Base-by-base conservation (phyloP, 2,329 filamentous ascomycete genomes). In the Trichophyton benhamiae region DNA sequence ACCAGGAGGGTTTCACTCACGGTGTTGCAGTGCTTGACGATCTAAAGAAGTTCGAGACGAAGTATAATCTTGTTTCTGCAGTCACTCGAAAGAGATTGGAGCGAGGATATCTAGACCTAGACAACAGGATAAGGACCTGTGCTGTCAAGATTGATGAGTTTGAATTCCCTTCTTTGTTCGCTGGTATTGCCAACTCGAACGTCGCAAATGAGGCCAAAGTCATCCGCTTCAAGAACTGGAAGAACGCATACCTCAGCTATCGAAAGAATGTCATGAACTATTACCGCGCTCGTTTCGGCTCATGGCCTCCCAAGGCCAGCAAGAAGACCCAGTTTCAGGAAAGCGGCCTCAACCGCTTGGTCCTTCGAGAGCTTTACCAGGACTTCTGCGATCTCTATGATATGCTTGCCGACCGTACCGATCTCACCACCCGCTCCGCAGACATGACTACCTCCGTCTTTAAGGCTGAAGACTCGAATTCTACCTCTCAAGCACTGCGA, bases 241-340 rank as follows among this genome's bases (percentile, higher is more conserved):
- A 83, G 68, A 78, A 79, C 17, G 82, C 86, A 1, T 97, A 92
- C 71, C 76, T 82, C 63, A 84, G 83, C 61, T 90, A 91, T 79
- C 82, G 89, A 44, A 83, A 84, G 44, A 89, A 91, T 70, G 82
- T 87, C 17, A 77, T 91, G 58, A 77, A 80, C 65, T 86, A 91
- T 72, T 95, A 86, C 69, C 84, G 85, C 65, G 73, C 80, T 58
- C 80, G 82, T 55, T 87, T 86, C 68, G 86, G 86, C n/a, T 80
- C 84, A 33, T 89, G 92, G 92, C 91, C 94, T 1, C 92, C 94
- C 7, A 95, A 94, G 72, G 90, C 91, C 1, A 87, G 83, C 68
- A 95, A 95, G 80, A 96, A 95, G 81, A 95, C 96, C 70, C 83
- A 86, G 0, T 89, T 96, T 65, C 86, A 88, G 30, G 90, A 91